Evolutionary conservation across 148 eudicot genomes (phyloP).

Genomic region (Nepenthes gracilis): DNA sequence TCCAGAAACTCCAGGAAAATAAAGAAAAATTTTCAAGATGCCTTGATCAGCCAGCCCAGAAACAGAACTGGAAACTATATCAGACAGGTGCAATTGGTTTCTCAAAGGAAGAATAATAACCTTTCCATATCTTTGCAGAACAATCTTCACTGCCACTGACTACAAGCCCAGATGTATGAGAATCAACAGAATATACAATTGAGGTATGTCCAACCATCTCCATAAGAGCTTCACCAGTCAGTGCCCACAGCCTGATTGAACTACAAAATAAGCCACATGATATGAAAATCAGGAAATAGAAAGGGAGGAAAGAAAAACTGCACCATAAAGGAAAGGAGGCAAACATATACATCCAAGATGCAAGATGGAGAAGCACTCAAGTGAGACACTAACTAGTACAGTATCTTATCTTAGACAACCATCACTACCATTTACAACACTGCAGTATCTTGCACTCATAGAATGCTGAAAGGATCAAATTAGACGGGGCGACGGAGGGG

Average conservation of each 20-base stretch:
- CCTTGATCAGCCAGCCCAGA: background rate
- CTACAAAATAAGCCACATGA: constrained; percentile 19
- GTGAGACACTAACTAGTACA: no score
- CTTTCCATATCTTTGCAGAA: constrained; percentile 93
- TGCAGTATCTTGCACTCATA: no score
- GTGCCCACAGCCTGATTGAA: constrained; percentile 81
- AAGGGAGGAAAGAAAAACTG: background rate
- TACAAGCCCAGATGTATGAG: constrained; percentile 71
- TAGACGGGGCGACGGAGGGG: constrained; percentile 1
- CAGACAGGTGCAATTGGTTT: no score
- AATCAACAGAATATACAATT: constrained; percentile 92
- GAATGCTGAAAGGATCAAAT: background rate
- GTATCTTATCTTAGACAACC: no score
- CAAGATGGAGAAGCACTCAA: background rate
- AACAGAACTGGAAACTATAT: background rate
- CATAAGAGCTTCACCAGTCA: constrained; percentile 73
- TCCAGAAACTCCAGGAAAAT: no score
- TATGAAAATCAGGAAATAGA: background rate
- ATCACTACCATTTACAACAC: no score
- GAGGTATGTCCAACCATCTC: constrained; percentile 99
- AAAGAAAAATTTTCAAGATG: no score
- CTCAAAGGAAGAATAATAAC: constrained; percentile 16
- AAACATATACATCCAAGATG: background rate
- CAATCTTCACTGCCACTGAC: constrained; percentile 97
- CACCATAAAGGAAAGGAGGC: background rate